Base-by-base conservation (phyloP, 805 yeast species). In the Nakazawaea ambrosiae region DNA sequence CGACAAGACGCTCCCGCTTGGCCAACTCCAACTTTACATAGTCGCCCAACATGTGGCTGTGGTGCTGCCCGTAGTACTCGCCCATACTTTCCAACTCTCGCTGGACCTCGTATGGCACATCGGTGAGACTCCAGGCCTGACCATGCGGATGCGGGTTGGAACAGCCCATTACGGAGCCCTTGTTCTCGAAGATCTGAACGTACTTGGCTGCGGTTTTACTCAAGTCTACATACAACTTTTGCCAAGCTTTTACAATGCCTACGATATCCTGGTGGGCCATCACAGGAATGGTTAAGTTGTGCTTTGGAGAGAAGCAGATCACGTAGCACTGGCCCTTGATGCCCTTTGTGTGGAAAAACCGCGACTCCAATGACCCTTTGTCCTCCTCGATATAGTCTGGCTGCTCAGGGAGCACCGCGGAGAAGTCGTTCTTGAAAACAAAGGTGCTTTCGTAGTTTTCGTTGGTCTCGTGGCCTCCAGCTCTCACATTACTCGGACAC, bases 111-210 rank as follows among this genome's bases (percentile, higher is more conserved):
- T 73, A 73, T 5, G 90, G 89, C 11, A 80, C 60, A 5, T 66
- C 55, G 45, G 71, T 78, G 39, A 80, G 63, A 56, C 81, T 74
- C 90, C 90, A 81, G 11, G 82, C 85, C 59, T 81, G 90, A 20
- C 89, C 86, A 51, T 81, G 90, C 6, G 89, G 88, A 57, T 81
- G 90, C 2, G 86, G 81, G 51, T 81, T 81, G 3, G 87, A 80
- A 51, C 89, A 81, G 27, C 89, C 89, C 89, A 81, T 81, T 5
- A 84, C 81, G 29, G 77, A 64, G 22, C 89, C 89, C 56, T 81
- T 81, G 54, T 81, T 81, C 54, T 81, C 90, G 52, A 81, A 81
- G 27, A 81, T 77, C 58, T 81, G 88, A 43, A 81, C 57, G 56
- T 81, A 80, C 44, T 66, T 66, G 51, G 53, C 72, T 5, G 59